phyloP scores from a whole-genome alignment of 768 basidiomycete genomes.

The Kondoa malvinella region DNA sequence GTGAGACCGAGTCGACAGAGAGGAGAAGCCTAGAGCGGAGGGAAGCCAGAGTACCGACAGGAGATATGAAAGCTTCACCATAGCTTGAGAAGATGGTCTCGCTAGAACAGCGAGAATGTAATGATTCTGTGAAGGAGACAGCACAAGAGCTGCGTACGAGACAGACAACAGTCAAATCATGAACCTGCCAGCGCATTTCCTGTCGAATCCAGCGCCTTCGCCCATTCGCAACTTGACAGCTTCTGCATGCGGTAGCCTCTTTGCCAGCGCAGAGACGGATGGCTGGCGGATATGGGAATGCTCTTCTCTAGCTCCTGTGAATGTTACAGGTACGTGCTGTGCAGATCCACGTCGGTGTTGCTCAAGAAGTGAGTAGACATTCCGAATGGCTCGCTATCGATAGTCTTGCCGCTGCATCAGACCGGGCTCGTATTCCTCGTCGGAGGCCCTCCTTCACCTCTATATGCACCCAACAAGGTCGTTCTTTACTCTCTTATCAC shows the following conservation, averaged over 20 bases:
- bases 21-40: too few relatives aligned
- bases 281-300: conserved; percentile 21
- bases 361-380: conserved; percentile 13
- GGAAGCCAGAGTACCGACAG: too few relatives aligned
- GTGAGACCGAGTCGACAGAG: too few relatives aligned
- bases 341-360: not conserved
- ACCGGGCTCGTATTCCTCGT: conserved; percentile 70
- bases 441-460: conserved; percentile 70
- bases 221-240: not conserved
- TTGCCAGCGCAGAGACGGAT: conserved; percentile 16
- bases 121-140: too few relatives aligned
- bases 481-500: conserved; percentile 64
- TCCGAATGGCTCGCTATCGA: conserved; percentile 17
- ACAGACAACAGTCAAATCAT: too few relatives aligned
- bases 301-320: conserved; percentile 10
- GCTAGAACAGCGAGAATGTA: too few relatives aligned
- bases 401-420: conserved; percentile 50
- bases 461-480: conserved; percentile 82
- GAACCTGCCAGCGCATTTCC: conserved; percentile 7
- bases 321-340: conserved; percentile 10
- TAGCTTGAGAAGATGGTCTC: too few relatives aligned
- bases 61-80: too few relatives aligned
- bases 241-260: conserved; percentile 5
- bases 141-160: too few relatives aligned
- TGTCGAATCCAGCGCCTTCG: not conserved